phyloP scores from a whole-genome alignment of 2,329 filamentous ascomycete genomes.

The Talaromyces verruculosus region DNA sequence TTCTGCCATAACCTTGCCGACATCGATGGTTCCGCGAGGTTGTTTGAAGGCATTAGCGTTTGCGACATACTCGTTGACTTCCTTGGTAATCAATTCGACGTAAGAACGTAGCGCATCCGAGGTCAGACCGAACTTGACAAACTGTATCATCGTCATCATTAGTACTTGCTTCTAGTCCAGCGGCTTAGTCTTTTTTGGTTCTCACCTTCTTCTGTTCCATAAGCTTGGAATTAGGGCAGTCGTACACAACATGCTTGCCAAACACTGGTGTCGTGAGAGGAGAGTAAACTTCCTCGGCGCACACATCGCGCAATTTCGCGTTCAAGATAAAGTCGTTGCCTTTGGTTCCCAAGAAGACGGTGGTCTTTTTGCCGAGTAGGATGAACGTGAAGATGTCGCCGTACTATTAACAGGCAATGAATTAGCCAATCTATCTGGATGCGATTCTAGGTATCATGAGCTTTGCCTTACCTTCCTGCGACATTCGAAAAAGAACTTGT shows the following conservation, averaged over 20 bases:
- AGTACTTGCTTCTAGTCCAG: constrained; percentile 1
- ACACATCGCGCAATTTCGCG: constrained; percentile 85
- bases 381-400: constrained; percentile 91
- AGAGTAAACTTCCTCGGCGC: constrained; percentile 85
- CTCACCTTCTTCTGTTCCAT: constrained; percentile 92
- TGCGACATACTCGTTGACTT: constrained; percentile 64
- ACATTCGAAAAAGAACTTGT: constrained; percentile 63
- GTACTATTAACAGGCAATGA: constrained; percentile 54
- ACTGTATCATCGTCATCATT: constrained; percentile 33
- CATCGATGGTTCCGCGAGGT: constrained; percentile 60
- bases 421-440: neutral
- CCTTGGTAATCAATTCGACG: constrained; percentile 73
- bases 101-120: constrained; percentile 64
- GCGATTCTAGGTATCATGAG: neutral
- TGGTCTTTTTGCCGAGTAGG: constrained; percentile 82
- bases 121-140: constrained; percentile 65
- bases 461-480: constrained; percentile 67
- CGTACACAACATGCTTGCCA: constrained; percentile 82
- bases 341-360: constrained; percentile 75
- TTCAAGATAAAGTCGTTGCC: constrained; percentile 94
- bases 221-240: constrained; percentile 85
- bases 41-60: constrained; percentile 59
- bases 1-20: constrained; percentile 68
- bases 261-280: constrained; percentile 72
- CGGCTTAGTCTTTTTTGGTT: neutral